A percentile compares a stretch with the other conserved stretches of the same genome.
These are phyloP conservation scores for Stagonosporopsis chrysanthemi DNA, from an alignment of 2,329 filamentous ascomycete genomes.

Conservation along the genomic window DNA sequence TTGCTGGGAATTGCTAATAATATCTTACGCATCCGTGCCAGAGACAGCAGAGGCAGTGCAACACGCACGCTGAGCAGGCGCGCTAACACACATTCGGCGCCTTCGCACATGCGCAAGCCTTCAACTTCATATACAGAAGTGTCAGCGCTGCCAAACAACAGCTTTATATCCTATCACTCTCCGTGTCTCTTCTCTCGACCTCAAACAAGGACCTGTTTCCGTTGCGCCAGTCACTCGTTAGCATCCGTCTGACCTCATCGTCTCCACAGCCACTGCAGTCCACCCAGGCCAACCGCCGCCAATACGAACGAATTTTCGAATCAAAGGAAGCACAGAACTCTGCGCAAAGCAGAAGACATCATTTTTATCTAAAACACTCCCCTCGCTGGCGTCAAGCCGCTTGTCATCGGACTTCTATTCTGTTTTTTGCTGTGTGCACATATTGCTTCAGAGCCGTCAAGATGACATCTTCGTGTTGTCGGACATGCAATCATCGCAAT, in stretches of 20 bases:
- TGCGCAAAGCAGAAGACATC: not conserved
- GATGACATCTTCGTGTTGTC: constrained; percentile 31
- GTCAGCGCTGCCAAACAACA: not conserved
- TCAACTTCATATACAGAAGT: constrained; percentile 11
- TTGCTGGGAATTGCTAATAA: constrained; percentile 10
- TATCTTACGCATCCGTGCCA: constrained; percentile 20
- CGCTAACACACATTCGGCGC: constrained; percentile 11
- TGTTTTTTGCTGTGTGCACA: not conserved
- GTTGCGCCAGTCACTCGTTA: constrained; percentile 3
- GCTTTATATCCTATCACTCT: not conserved
- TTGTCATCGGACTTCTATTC: not conserved
- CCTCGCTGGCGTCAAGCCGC: not conserved
- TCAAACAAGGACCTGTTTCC: not conserved
- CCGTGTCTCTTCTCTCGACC: not conserved
- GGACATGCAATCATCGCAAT: constrained; percentile 39
- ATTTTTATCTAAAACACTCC: not conserved
- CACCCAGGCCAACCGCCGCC: constrained; percentile 4
- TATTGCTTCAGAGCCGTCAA: not conserved
- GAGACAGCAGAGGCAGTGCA: constrained; percentile 15
- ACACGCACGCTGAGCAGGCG: constrained; percentile 7
- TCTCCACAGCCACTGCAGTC: constrained; percentile 12
- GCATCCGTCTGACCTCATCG: not conserved
- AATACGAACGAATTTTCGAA: constrained; percentile 7
- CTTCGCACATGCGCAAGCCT: not conserved
- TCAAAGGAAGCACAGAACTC: not conserved